Percentiles rank a stretch among this genome's conserved stretches.
Evolutionary conservation across 1,139 yeast species (phyloP).

Genomic region (Candida tetrigidarum): DNA sequence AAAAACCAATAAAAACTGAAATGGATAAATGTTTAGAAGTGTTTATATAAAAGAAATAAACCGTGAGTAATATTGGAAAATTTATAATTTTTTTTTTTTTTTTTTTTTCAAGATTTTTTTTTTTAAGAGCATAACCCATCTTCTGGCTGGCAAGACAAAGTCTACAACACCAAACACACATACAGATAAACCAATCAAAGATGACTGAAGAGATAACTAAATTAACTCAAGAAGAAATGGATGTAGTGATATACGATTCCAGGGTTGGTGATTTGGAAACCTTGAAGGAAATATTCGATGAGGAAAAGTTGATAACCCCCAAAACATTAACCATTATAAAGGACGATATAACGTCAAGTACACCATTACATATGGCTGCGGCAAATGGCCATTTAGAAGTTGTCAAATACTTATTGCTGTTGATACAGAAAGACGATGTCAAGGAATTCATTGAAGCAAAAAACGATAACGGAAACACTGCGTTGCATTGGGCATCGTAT

Average conservation of each 20-base stretch:
- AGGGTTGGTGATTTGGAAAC: conserved; percentile 86
- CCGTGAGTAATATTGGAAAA: too few species aligned
- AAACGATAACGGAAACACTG: conserved; percentile 88
- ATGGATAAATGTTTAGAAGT: too few species aligned
- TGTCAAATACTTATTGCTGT: conserved; percentile 59
- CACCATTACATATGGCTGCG: conserved; percentile 92
- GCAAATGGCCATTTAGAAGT: conserved; percentile 90
- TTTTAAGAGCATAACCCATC: too few species aligned
- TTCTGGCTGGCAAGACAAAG: too few species aligned
- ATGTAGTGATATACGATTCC: conserved; percentile 79
- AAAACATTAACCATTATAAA: conserved; percentile 52
- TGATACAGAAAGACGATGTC: conserved; percentile 50
- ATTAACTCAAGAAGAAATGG: conserved; percentile 73
- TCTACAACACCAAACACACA: too few species aligned
- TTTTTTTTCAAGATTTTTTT: background rate
- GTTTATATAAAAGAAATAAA: too few species aligned
- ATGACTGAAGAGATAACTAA: conserved; percentile 11
- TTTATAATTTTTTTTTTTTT: conserved; percentile 2
- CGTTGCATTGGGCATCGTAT: conserved; percentile 94
- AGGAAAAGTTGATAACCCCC: conserved; percentile 50
- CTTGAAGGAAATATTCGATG: conserved; percentile 63
- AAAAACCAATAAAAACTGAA: too few species aligned
- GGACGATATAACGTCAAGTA: conserved; percentile 67
- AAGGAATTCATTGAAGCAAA: conserved; percentile 52
- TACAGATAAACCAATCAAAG: too few species aligned